Base-by-base conservation (phyloP, 164 flowering plant genomes). In the Paratinospora sagittata region DNA sequence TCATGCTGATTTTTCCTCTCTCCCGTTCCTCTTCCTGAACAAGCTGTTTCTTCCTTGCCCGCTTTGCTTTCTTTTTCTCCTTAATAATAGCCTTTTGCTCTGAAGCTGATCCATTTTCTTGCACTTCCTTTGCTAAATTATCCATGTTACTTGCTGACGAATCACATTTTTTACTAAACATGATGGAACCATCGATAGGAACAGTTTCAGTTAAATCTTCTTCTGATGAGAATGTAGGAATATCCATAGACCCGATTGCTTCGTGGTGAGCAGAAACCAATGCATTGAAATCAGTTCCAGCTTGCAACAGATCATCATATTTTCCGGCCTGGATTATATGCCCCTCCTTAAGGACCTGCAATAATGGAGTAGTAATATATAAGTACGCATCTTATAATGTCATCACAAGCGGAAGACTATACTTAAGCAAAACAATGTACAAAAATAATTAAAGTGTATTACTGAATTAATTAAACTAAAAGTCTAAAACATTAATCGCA, bases 21-120 rank as follows among this genome's bases (percentile, higher is more conserved):
- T 90, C 98, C 43, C 99, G 78, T 78, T 95, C 99, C 80, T 95
- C 99, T 80, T 95, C 99, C 79, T 95, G 98, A 73, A 95, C 98
- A 74, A 93, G 98, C 78, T 95, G 99, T 73, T 90, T 93, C 81
- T 86, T 93, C 74, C 89, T 84, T 8, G 86, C 73, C 3, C 98
- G 87, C 73, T 96, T 93, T 63, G 86, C 85, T 79, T 93, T 96
- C 89, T 91, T 93, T 76, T 89, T 92, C 70, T 96, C 96, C 74
- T 95, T 95, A 27, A 30, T 30, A 1, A 83, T 87, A 73, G 87
- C 87, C 82, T 86, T 88, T 80, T 78, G 78, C 4, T 88, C 92
- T 72, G 92, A 73, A 75, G 86, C 49, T 33, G 93, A 83, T 71
- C 71, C 82, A 57, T 79, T 81, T 70, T 88, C 94, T 74, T 81